Conservation (phyloP, 108 stramenopile species). For the Schizochytrium sp. region DNA sequence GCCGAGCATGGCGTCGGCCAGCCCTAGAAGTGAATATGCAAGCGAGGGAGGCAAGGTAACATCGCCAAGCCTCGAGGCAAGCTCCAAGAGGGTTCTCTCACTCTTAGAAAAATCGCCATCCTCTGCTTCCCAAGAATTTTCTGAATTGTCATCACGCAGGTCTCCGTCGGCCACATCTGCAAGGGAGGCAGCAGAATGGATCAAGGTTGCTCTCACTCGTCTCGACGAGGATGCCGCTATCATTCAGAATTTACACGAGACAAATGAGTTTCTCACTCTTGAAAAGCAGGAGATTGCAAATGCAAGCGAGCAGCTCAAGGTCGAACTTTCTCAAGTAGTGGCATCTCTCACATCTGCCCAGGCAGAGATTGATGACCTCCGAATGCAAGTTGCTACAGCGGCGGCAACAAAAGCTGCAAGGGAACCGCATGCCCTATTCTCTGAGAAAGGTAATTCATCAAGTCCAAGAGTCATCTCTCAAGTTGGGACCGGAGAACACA, state of each 20-base stretch:
- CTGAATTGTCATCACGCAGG: not conserved
- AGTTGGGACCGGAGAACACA: not conserved
- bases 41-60: too few relatives aligned
- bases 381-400: not conserved
- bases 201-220: not conserved
- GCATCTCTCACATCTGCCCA: not conserved
- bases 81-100: too few relatives aligned
- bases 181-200: constrained; percentile 1
- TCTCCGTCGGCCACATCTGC: not conserved
- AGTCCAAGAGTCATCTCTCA: not conserved
- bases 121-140: not conserved
- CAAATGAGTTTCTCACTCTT: not conserved
- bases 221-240: not conserved
- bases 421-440: too few relatives aligned
- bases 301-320: not conserved
- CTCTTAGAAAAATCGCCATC: not conserved
- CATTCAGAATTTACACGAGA: not conserved
- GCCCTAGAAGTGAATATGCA: not conserved
- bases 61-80: too few relatives aligned
- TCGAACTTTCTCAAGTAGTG: not conserved
- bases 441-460: not conserved
- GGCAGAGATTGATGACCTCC: not conserved
- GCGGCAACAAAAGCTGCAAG: too few relatives aligned
- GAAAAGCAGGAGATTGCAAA: not conserved
- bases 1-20: not conserved